These are phyloP conservation scores for Spizellomyces sp. DNA, from an alignment of 192 early-diverging fungal species.

Conservation along the genomic window DNA sequence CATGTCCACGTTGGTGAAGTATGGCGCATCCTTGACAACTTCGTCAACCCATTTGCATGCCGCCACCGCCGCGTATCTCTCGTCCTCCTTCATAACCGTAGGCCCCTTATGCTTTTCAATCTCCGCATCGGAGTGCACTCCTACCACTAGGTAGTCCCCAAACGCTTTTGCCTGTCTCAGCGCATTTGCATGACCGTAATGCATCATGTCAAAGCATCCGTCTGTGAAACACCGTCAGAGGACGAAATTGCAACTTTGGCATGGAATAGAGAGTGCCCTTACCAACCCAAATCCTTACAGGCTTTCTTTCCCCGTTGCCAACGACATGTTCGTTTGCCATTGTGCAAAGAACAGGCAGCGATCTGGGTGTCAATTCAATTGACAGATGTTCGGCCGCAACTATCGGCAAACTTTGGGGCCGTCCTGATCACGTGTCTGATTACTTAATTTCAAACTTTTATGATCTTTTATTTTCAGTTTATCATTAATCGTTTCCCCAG, in stretches of 20 bases:
- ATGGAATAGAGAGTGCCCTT: background rate
- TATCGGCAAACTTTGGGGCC: too few relatives aligned
- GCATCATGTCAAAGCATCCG: conserved; percentile 97
- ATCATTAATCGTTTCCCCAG: conserved; percentile 9
- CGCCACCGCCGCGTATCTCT: conserved; percentile 92
- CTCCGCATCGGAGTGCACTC: conserved; percentile 94
- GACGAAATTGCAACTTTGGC: background rate
- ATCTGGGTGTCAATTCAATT: too few relatives aligned
- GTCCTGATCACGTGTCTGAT: too few relatives aligned
- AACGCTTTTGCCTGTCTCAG: conserved; percentile 94
- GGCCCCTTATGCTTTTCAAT: conserved; percentile 94
- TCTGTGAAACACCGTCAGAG: conserved; percentile 58
- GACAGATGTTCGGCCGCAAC: too few relatives aligned
- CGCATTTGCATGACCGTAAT: conserved; percentile 91
- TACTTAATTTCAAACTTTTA: too few relatives aligned
- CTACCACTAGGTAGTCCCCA: conserved; percentile 93
- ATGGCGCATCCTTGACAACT: conserved; percentile 91
- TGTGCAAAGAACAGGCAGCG: background rate
- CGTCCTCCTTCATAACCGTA: conserved; percentile 94
- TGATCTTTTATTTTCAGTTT: too few relatives aligned
- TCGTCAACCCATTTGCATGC: conserved; percentile 97
- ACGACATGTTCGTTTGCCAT: conserved; percentile 1
- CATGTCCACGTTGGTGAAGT: conserved; percentile 83
- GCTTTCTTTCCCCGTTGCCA: conserved; percentile 14
- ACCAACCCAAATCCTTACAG: conserved; percentile 36